These are phyloP conservation scores for Vitis rupestris DNA, from an alignment of 164 flowering plant genomes.

Conservation along the genomic window DNA sequence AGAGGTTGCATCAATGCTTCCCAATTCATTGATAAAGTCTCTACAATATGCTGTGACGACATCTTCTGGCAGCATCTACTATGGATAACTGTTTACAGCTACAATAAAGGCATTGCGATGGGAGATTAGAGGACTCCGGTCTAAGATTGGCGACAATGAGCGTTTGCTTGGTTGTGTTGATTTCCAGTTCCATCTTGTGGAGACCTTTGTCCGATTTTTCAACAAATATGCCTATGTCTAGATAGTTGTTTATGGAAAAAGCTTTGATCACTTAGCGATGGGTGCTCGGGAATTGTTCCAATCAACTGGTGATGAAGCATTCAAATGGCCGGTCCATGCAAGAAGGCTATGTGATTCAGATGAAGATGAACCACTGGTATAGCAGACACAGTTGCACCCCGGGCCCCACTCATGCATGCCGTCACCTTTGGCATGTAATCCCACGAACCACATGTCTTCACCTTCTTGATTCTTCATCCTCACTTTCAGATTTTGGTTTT, in stretches of 20 bases:
- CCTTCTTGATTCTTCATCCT: too few species aligned
- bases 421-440: too few species aligned
- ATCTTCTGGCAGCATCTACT: constrained; percentile 97
- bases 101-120: constrained; percentile 91
- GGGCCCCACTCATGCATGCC: too few species aligned
- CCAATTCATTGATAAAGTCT: constrained; percentile 64
- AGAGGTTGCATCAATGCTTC: constrained; percentile 77
- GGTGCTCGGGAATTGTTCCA: constrained; percentile 99
- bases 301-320: constrained; percentile 98
- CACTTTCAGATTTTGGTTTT: too few species aligned
- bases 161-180: constrained; percentile 98
- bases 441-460: too few species aligned
- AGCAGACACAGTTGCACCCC: too few species aligned
- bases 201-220: constrained; percentile 93
- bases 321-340: constrained; percentile 11
- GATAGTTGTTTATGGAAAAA: constrained; percentile 95
- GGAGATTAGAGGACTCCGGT: constrained; percentile 97
- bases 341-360: too few species aligned
- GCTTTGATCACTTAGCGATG: constrained; percentile 92
- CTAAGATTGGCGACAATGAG: constrained; percentile 95
- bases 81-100: constrained; percentile 97
- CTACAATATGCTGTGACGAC: constrained; percentile 79
- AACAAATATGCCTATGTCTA: constrained; percentile 98
- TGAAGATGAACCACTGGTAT: too few species aligned
- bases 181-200: constrained; percentile 90